Percentiles rank a stretch among this genome's conserved stretches.
Evolutionary conservation across 2,329 filamentous ascomycete species (phyloP).

Genomic region (Aureobasidium sp.): DNA sequence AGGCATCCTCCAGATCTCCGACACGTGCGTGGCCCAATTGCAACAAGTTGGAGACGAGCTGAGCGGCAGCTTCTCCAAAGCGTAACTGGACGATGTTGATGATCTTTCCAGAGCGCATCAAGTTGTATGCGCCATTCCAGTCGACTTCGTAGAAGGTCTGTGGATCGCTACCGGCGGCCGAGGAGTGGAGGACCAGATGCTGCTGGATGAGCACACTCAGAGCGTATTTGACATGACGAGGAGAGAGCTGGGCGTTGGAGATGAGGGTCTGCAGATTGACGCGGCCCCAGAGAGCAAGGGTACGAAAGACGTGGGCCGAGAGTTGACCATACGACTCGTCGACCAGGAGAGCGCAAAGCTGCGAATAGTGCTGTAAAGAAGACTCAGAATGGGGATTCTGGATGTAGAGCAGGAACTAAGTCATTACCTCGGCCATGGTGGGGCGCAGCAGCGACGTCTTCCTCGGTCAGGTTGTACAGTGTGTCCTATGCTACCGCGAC

Average conservation of each 20-base stretch:
- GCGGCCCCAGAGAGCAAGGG: conserved; percentile 70
- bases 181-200: conserved; percentile 49
- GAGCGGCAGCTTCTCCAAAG: conserved; percentile 65
- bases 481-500: conserved; percentile 4
- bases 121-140: conserved; percentile 67
- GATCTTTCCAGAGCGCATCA: conserved; percentile 75
- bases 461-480: conserved; percentile 26
- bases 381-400: conserved; percentile 15
- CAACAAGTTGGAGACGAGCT: conserved; percentile 66
- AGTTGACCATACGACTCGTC: conserved; percentile 87
- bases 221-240: conserved; percentile 70
- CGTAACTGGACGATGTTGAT: conserved; percentile 64
- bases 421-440: conserved; percentile 17
- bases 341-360: conserved; percentile 85
- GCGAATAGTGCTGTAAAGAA: conserved; percentile 60
- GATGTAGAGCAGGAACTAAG: background rate
- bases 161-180: conserved; percentile 48
- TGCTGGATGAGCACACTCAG: conserved; percentile 82
- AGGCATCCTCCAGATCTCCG: conserved; percentile 59
- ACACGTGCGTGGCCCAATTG: conserved; percentile 70
- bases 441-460: conserved; percentile 25
- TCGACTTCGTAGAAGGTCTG: conserved; percentile 79
- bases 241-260: conserved; percentile 62
- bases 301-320: conserved; percentile 76
- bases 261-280: conserved; percentile 62